These are phyloP conservation scores for Dendrobium chrysotoxum DNA, from an alignment of 106 monocot species.

Conservation along the genomic window DNA sequence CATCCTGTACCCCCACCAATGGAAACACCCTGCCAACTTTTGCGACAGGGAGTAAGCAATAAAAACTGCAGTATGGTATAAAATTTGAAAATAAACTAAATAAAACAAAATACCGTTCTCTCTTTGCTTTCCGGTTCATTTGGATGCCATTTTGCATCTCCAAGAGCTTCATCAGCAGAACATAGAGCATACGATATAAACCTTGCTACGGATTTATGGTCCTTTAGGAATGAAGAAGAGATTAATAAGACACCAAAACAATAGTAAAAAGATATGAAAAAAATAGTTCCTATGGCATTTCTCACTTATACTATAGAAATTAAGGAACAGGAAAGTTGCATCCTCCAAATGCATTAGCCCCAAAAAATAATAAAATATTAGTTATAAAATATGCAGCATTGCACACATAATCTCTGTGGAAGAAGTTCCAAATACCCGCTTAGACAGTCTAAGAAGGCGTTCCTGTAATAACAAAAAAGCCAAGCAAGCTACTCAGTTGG, in stretches of 20 bases:
- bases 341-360: not conserved
- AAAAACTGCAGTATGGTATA: not conserved
- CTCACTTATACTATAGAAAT: not conserved
- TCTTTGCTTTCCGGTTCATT: conserved; percentile 54
- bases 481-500: too few relatives aligned
- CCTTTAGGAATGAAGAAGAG: conserved; percentile 29
- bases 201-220: conserved; percentile 69
- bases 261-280: not conserved
- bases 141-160: conserved; percentile 91
- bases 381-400: not conserved
- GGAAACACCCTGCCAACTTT: conserved; percentile 70
- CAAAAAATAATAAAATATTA: not conserved
- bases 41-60: conserved; percentile 11
- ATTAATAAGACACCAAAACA: not conserved
- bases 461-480: too few relatives aligned
- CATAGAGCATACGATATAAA: conserved; percentile 94
- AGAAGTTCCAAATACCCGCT: not conserved
- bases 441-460: not conserved
- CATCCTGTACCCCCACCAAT: conserved; percentile 93
- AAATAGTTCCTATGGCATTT: not conserved
- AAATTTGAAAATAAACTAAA: not conserved
- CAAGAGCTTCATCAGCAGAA: conserved; percentile 88
- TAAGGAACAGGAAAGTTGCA: not conserved
- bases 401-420: not conserved
- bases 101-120: conserved; percentile 58